Percentiles rank a stretch among this genome's conserved stretches.
These are phyloP conservation scores for Cladosporium velox DNA, from an alignment of 2,329 filamentous ascomycete species.

Conservation along the genomic window DNA sequence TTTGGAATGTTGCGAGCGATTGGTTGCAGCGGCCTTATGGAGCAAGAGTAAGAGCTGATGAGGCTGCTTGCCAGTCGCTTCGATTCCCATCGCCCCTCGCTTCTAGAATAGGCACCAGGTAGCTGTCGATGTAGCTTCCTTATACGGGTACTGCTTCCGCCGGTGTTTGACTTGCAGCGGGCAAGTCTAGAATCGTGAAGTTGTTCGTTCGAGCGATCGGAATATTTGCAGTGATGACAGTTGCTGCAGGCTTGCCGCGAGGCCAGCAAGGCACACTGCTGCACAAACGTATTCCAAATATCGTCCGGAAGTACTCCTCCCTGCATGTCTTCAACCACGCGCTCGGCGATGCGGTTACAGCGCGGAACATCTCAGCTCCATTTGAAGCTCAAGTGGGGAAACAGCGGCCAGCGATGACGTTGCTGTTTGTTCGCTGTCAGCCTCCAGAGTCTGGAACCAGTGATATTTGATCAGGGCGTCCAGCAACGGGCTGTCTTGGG, in stretches of 20 bases:
- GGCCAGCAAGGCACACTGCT: background rate
- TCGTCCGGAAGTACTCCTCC: background rate
- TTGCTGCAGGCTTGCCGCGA: background rate
- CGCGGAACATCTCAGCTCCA: background rate
- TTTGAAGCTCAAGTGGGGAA: background rate
- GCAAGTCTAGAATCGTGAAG: background rate
- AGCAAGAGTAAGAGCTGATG: background rate
- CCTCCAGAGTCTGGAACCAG: background rate
- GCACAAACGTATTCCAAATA: background rate
- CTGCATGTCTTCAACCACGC: background rate
- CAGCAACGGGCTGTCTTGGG: background rate
- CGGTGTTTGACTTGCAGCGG: background rate
- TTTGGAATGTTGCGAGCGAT: conserved; percentile 10
- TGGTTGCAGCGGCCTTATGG: conserved; percentile 4
- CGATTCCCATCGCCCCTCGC: background rate
- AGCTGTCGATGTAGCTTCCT: background rate
- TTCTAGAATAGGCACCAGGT: background rate
- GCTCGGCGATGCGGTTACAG: conserved; percentile 4
- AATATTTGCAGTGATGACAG: background rate
- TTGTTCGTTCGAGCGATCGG: background rate
- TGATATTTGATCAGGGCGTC: background rate
- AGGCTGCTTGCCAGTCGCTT: background rate
- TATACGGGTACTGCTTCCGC: background rate
- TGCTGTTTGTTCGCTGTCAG: background rate
- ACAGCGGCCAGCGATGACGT: background rate